Evolutionary conservation across 345 rosid species (phyloP).

Genomic region (Lenwebbia sp.): DNA sequence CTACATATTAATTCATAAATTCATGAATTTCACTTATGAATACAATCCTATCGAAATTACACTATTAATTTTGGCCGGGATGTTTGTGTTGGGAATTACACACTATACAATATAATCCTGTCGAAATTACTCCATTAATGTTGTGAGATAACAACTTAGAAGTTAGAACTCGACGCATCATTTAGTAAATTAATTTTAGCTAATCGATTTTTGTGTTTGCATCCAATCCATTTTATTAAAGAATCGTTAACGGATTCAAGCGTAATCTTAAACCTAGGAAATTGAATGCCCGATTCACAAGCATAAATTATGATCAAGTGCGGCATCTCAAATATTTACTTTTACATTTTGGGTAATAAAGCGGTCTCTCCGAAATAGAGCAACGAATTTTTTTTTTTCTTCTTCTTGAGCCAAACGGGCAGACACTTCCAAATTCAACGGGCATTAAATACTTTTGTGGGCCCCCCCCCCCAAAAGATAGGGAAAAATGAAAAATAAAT

Average conservation of each 20-base stretch:
- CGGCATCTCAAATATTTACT: no score
- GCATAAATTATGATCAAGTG: no score
- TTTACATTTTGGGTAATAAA: no score
- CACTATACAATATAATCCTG: no score
- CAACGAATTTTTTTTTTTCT: no score
- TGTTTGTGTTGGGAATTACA: background rate
- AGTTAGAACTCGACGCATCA: background rate
- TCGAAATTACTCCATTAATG: no score
- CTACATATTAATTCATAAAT: background rate
- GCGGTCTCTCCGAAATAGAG: no score
- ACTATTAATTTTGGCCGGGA: background rate
- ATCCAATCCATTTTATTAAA: background rate
- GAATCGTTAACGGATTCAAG: background rate
- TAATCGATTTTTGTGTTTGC: fast-evolving
- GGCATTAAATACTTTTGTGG: background rate
- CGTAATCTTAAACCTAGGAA: background rate
- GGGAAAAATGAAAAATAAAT: background rate
- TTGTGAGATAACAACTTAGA: background rate
- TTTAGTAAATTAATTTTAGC: background rate
- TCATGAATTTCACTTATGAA: background rate
- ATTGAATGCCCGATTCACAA: background rate
- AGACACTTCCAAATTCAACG: no score
- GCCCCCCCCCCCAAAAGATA: background rate
- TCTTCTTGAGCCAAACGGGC: no score
- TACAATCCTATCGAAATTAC: background rate